Percentiles rank a stretch among this genome's conserved stretches.
Conservation (phyloP, 805 yeast species). For the Scheffersomyces lignosus region DNA sequence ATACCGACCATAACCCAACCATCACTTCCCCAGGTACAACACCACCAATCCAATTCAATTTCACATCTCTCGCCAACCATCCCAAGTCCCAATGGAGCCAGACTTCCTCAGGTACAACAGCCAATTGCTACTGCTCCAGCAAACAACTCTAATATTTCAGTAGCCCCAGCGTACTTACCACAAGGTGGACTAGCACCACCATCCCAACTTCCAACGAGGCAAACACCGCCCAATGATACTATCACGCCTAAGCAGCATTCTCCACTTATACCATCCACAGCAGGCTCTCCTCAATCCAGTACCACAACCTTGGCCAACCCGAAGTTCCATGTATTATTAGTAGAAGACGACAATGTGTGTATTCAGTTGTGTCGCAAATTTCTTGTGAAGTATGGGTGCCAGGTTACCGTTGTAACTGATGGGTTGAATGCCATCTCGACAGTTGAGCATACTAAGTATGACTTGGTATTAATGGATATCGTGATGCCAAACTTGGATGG, state of each 20-base stretch:
- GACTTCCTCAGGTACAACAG: background rate
- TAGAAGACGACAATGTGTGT: conserved; percentile 81
- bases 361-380: conserved; percentile 82
- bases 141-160: too few species aligned
- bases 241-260: conserved; percentile 14
- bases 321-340: conserved; percentile 70
- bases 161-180: background rate
- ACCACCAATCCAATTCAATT: too few species aligned
- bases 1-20: background rate
- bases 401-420: conserved; percentile 89
- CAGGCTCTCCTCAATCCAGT: conserved; percentile 13
- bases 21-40: background rate
- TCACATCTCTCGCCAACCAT: background rate
- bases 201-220: background rate
- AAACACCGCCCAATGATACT: conserved; percentile 6
- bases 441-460: conserved; percentile 69
- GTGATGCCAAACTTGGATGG: conserved; percentile 90
- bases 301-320: conserved; percentile 28
- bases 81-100: background rate
- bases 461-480: conserved; percentile 77
- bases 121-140: background rate
- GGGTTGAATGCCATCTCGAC: conserved; percentile 86
- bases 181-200: background rate
- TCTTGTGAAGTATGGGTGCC: conserved; percentile 83
- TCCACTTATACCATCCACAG: conserved; percentile 11